These are phyloP conservation scores for Malassezia globosa DNA, from an alignment of 1,284 basidiomycete genomes.

Conservation along the genomic window DNA sequence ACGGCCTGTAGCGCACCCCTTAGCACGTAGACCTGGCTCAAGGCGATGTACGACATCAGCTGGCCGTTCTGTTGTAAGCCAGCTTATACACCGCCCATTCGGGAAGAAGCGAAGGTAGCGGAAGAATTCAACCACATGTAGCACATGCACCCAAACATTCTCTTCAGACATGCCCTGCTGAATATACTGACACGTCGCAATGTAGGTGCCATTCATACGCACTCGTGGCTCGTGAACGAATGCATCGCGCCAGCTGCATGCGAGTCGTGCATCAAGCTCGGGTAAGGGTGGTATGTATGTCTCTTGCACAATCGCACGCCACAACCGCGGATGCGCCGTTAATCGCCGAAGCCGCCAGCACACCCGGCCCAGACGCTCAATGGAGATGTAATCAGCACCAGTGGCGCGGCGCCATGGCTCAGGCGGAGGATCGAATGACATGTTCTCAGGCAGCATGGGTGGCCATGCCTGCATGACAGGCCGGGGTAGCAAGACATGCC, in stretches of 20 bases:
- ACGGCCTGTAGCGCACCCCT: conserved; percentile 60
- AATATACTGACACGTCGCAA: conserved; percentile 40
- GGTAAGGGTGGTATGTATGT: conserved; percentile 26
- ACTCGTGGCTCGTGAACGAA: conserved; percentile 43
- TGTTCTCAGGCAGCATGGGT: conserved; percentile 1
- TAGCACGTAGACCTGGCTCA: conserved; percentile 57
- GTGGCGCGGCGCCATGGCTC: conserved; percentile 30
- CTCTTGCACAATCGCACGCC: conserved; percentile 31
- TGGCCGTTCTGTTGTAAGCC: conserved; percentile 72
- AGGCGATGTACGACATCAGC: conserved; percentile 65
- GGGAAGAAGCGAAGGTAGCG: conserved; percentile 74
- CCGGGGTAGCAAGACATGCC: conserved; percentile 15
- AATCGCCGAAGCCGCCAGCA: conserved; percentile 41
- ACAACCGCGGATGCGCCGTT: conserved; percentile 27
- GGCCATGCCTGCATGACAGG: neutral
- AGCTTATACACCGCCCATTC: conserved; percentile 71
- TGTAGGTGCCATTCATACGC: conserved; percentile 41
- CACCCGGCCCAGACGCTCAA: conserved; percentile 31
- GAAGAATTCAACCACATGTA: conserved; percentile 54
- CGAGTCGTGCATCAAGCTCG: conserved; percentile 20
- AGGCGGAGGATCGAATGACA: conserved; percentile 11
- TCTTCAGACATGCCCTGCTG: conserved; percentile 36
- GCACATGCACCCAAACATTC: conserved; percentile 39
- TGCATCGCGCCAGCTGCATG: conserved; percentile 32
- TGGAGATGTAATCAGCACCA: conserved; percentile 35